Evolutionary conservation across 2,329 filamentous ascomycete species (phyloP).

Genomic region (Claviceps fusiformis): DNA sequence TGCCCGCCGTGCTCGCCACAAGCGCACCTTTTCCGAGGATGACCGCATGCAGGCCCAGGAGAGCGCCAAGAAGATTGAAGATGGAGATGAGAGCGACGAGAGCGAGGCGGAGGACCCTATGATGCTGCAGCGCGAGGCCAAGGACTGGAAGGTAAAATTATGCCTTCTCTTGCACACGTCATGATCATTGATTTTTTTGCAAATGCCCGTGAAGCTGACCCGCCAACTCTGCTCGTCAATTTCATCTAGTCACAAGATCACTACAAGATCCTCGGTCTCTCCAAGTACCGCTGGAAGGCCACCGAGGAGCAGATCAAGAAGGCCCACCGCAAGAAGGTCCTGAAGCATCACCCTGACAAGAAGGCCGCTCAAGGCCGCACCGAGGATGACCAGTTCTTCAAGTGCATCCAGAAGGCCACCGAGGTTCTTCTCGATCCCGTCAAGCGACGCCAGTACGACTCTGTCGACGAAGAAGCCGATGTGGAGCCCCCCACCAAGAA

Average conservation of each 20-base stretch:
- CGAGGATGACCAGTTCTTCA: constrained; percentile 98
- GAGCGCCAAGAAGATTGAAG: constrained; percentile 89
- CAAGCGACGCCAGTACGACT: constrained; percentile 91
- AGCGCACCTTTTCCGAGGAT: constrained; percentile 97
- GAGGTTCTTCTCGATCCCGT: constrained; percentile 85
- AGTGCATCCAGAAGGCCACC: constrained; percentile 98
- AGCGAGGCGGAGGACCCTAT: constrained; percentile 88
- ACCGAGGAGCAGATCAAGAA: constrained; percentile 98
- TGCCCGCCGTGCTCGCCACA: constrained; percentile 86
- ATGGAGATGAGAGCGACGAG: constrained; percentile 78
- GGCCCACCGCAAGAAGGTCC: constrained; percentile 98
- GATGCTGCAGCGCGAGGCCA: constrained; percentile 85
- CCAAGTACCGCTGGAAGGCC: constrained; percentile 82
- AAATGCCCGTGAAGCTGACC: neutral
- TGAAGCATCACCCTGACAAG: constrained; percentile 98
- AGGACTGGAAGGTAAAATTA: constrained; percentile 85
- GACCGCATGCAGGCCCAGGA: constrained; percentile 93
- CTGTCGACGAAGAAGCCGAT: constrained; percentile 86
- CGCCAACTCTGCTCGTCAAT: neutral
- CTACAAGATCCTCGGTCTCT: constrained; percentile 88
- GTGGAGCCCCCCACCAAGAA: constrained; percentile 90
- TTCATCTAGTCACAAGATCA: constrained; percentile 70
- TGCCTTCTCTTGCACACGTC: too few species aligned
- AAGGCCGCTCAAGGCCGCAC: constrained; percentile 77
- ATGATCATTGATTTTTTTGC: too few species aligned